These are phyloP conservation scores for Artomyces pyxidatus DNA, from an alignment of 768 basidiomycete species.

Conservation along the genomic window DNA sequence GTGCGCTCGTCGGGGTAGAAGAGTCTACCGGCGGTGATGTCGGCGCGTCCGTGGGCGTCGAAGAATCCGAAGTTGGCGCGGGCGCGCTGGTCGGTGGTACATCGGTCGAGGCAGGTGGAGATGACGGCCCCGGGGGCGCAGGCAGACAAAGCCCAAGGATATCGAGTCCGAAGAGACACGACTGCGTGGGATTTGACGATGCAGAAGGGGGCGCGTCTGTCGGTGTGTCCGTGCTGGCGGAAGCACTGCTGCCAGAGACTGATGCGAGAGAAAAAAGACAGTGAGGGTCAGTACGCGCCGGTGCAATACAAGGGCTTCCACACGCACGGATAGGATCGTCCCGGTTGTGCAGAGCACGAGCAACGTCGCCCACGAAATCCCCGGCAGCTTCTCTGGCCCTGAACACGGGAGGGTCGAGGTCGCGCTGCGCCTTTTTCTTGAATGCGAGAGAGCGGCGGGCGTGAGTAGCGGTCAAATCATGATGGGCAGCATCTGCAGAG, in stretches of 20 bases:
- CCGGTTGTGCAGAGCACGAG: too few relatives aligned
- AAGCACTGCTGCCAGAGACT: neutral
- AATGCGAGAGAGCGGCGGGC: constrained; percentile 1
- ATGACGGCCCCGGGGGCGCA: neutral
- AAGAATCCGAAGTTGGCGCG: constrained; percentile 4
- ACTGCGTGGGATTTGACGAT: neutral
- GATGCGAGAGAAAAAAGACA: neutral
- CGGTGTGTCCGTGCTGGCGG: neutral
- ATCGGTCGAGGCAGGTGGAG: constrained; percentile 1
- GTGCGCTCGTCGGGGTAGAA: too few relatives aligned
- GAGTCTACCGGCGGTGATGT: too few relatives aligned
- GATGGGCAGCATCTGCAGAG: neutral
- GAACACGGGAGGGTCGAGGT: neutral
- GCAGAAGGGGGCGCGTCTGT: too few relatives aligned
- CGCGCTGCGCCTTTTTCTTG: neutral
- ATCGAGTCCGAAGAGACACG: neutral
- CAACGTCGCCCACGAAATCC: constrained; percentile 20
- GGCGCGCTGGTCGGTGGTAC: neutral
- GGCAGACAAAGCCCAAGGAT: neutral
- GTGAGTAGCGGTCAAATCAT: neutral
- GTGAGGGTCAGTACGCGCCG: neutral
- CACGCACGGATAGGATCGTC: neutral
- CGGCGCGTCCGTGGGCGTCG: constrained; percentile 1
- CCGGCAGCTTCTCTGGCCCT: neutral
- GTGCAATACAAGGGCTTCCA: neutral